These are phyloP conservation scores for Bonia amplexicaulis DNA, from an alignment of 176 grass and related monocot species.

Conservation along the genomic window DNA sequence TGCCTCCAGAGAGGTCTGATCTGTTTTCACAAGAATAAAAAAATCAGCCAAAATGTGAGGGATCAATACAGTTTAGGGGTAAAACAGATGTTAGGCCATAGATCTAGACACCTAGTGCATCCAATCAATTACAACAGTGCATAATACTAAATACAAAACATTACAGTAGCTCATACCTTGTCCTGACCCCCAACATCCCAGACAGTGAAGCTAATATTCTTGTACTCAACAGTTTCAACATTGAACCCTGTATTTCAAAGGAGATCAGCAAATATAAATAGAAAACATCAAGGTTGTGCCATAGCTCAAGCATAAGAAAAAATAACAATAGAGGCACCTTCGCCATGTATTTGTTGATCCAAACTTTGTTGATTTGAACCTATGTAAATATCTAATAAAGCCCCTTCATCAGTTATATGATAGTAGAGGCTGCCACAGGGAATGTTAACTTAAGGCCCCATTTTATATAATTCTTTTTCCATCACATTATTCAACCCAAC, in stretches of 20 bases:
- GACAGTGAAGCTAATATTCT: constrained; percentile 92
- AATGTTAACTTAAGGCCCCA: not conserved
- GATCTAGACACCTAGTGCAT: not conserved
- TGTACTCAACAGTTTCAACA: constrained; percentile 91
- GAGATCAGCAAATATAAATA: not conserved
- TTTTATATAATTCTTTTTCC: not conserved
- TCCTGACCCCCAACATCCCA: constrained; percentile 95
- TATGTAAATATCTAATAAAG: not conserved
- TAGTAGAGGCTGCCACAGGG: not conserved
- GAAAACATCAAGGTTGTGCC: not conserved
- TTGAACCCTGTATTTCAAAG: constrained; percentile 54
- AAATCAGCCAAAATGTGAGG: not conserved
- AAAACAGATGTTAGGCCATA: not conserved
- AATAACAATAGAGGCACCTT: not conserved
- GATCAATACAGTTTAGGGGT: not conserved
- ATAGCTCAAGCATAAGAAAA: not conserved
- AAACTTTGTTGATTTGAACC: not conserved
- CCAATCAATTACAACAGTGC: not conserved
- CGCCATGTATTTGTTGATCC: not conserved
- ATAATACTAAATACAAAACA: not conserved
- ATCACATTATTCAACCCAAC: not conserved
- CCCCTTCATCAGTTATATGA: not conserved
- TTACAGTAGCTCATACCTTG: constrained; percentile 43
- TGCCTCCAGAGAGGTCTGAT: constrained; percentile 30
- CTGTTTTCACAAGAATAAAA: not conserved